phyloP scores from a whole-genome alignment of 2,329 filamentous ascomycete genomes.

The Colletotrichum caudatum region DNA sequence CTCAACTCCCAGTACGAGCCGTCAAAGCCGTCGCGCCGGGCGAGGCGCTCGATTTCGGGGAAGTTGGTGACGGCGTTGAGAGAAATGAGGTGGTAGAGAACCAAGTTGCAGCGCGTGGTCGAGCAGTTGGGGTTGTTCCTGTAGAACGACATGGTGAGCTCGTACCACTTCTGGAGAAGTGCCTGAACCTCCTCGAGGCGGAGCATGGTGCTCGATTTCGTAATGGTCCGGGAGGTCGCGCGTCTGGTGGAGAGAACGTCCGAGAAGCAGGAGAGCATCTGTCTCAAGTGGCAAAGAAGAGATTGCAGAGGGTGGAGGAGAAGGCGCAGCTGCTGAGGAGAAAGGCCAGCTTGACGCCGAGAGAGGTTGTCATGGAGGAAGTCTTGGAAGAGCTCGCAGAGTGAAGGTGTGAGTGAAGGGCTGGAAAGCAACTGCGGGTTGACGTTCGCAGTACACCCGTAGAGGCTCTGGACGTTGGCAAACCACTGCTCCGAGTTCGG shows the following conservation, averaged over 20 bases:
- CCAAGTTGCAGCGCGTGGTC: constrained; percentile 73
- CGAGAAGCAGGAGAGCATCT: constrained; percentile 74
- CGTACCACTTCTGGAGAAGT: constrained; percentile 75
- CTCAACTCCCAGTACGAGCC: constrained; percentile 66
- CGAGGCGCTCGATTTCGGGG: constrained; percentile 74
- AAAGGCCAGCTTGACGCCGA: constrained; percentile 56
- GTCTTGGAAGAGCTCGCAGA: constrained; percentile 75
- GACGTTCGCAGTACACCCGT: constrained; percentile 62
- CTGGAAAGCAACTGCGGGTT: constrained; percentile 65
- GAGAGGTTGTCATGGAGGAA: constrained; percentile 74
- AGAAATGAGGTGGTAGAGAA: constrained; percentile 78
- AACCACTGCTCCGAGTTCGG: constrained; percentile 70
- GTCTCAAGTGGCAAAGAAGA: constrained; percentile 72
- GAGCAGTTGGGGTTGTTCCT: constrained; percentile 68
- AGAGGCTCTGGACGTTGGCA: constrained; percentile 67
- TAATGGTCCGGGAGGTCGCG: constrained; percentile 59
- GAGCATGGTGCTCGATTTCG: constrained; percentile 69
- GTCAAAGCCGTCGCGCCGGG: constrained; percentile 70
- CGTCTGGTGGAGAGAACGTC: constrained; percentile 62
- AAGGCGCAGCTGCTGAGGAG: constrained; percentile 71
- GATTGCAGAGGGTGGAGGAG: constrained; percentile 77
- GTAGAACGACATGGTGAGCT: constrained; percentile 68
- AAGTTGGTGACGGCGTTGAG: constrained; percentile 77
- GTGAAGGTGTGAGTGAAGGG: constrained; percentile 66
- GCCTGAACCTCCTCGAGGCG: constrained; percentile 74